A percentile compares a stretch with the other conserved stretches of the same genome.
Evolutionary conservation across 768 basidiomycete species (phyloP).

Genomic region (Butyriboletus loyo): DNA sequence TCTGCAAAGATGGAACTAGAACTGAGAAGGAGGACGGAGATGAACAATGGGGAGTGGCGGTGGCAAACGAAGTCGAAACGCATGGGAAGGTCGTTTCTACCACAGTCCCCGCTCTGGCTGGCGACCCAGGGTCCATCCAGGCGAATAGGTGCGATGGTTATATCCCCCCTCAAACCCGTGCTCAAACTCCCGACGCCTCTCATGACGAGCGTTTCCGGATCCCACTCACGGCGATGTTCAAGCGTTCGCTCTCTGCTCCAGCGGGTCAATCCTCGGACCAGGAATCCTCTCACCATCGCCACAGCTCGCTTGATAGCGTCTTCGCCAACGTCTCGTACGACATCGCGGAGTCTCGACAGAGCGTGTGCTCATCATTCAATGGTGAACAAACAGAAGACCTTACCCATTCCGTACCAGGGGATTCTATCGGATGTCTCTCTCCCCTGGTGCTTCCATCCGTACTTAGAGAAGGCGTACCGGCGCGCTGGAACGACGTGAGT

Average conservation of each 20-base stretch:
- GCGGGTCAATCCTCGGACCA: constrained; percentile 27
- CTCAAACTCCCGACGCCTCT: constrained; percentile 28
- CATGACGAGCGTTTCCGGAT: constrained; percentile 38
- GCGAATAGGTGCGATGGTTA: constrained; percentile 1
- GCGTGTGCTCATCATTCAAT: constrained; percentile 8
- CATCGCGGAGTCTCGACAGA: constrained; percentile 20
- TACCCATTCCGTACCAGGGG: constrained; percentile 17
- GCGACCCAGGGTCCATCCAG: background rate
- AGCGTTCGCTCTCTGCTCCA: constrained; percentile 59
- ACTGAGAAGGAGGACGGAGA: constrained; percentile 20
- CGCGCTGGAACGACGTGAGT: constrained; percentile 36
- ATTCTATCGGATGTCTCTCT: constrained; percentile 27
- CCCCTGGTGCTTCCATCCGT: constrained; percentile 31
- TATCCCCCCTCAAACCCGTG: constrained; percentile 16
- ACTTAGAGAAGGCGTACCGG: constrained; percentile 28
- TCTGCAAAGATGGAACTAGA: constrained; percentile 1
- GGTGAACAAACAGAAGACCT: constrained; percentile 25
- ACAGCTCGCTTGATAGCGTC: constrained; percentile 28
- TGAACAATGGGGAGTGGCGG: constrained; percentile 21
- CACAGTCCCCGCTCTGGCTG: background rate
- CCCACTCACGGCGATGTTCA: constrained; percentile 63
- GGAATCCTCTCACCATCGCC: constrained; percentile 15
- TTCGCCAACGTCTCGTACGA: constrained; percentile 33
- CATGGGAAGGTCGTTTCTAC: constrained; percentile 6
- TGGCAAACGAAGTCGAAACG: constrained; percentile 11